Conservation (phyloP, 306 rosid species). For the Mimosa bimucronata region DNA sequence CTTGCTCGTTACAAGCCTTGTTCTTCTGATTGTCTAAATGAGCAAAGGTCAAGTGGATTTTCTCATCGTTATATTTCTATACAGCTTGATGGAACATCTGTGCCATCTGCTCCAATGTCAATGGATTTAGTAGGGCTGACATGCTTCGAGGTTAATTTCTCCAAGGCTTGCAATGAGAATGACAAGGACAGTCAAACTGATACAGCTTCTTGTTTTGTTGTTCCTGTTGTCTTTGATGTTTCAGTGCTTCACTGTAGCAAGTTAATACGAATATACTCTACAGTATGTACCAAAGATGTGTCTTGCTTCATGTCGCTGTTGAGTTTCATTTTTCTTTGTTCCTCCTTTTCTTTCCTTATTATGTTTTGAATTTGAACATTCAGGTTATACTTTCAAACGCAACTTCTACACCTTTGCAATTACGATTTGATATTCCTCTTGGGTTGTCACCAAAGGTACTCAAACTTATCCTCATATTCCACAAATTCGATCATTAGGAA, state of each 20-base stretch:
- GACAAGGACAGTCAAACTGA: constrained; percentile 41
- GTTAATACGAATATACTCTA: constrained; percentile 83
- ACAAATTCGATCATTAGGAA: constrained; percentile 2
- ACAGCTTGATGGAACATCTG: constrained; percentile 88
- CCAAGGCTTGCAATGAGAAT: constrained; percentile 52
- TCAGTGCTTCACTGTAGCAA: constrained; percentile 84
- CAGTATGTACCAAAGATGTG: constrained; percentile 58
- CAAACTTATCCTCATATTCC: constrained; percentile 16
- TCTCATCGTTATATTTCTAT: constrained; percentile 77
- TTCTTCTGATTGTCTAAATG: constrained; percentile 68
- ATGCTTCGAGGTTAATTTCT: constrained; percentile 89
- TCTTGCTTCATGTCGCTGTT: constrained; percentile 20
- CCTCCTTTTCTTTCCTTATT: constrained; percentile 9
- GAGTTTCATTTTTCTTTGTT: constrained; percentile 17
- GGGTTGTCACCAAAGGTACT: constrained; percentile 88
- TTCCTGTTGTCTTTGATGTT: constrained; percentile 93
- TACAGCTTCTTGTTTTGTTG: constrained; percentile 56
- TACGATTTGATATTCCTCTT: constrained; percentile 95
- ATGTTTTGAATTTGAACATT: constrained; percentile 33
- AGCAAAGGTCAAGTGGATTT: constrained; percentile 64
- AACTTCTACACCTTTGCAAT: constrained; percentile 77
- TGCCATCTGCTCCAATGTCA: constrained; percentile 78
- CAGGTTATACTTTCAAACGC: constrained; percentile 91
- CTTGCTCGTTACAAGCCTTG: constrained; percentile 65
- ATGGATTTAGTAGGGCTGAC: constrained; percentile 93